Percentiles rank a stretch among this genome's conserved stretches.
Conservation (phyloP, 352 stramenopile genomes). For the Phytophthora foliorum region DNA sequence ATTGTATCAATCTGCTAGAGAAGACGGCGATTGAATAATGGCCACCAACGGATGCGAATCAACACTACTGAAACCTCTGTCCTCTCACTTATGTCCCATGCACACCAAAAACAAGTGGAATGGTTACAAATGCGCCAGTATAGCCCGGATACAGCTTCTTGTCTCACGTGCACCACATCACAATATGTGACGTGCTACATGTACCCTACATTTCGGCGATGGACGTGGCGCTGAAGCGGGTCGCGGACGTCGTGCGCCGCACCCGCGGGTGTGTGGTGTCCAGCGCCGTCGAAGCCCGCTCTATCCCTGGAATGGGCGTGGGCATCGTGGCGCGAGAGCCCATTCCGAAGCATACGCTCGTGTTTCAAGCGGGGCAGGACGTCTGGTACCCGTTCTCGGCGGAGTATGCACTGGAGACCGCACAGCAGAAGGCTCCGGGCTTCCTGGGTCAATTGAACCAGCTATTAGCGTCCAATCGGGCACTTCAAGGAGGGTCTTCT, state of each 20-base stretch:
- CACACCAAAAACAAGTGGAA: neutral
- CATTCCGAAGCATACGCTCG: conserved; percentile 67
- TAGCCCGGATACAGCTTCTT: neutral
- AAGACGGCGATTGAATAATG: conserved; percentile 29
- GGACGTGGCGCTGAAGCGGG: conserved; percentile 51
- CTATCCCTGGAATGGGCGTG: conserved; percentile 68
- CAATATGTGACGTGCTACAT: conserved; percentile 27
- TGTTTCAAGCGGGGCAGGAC: conserved; percentile 69
- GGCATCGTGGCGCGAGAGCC: conserved; percentile 63
- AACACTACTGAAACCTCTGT: conserved; percentile 19
- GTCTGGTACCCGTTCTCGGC: conserved; percentile 85
- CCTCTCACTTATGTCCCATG: conserved; percentile 15
- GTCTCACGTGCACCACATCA: conserved; percentile 13
- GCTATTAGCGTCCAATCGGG: conserved; percentile 47
- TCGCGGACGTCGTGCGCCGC: conserved; percentile 65
- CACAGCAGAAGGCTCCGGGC: conserved; percentile 66
- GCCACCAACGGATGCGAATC: conserved; percentile 40
- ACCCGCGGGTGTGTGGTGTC: conserved; percentile 63
- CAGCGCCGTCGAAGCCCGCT: conserved; percentile 56
- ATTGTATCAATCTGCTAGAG: conserved; percentile 26
- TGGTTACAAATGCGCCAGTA: conserved; percentile 14
- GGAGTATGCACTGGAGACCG: conserved; percentile 66
- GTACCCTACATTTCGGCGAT: conserved; percentile 26
- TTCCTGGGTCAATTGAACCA: conserved; percentile 71
- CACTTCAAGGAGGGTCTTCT: conserved; percentile 38